Evolutionary conservation across 2,329 filamentous ascomycete species (phyloP).

Genomic region (Aspergillus awamori): DNA sequence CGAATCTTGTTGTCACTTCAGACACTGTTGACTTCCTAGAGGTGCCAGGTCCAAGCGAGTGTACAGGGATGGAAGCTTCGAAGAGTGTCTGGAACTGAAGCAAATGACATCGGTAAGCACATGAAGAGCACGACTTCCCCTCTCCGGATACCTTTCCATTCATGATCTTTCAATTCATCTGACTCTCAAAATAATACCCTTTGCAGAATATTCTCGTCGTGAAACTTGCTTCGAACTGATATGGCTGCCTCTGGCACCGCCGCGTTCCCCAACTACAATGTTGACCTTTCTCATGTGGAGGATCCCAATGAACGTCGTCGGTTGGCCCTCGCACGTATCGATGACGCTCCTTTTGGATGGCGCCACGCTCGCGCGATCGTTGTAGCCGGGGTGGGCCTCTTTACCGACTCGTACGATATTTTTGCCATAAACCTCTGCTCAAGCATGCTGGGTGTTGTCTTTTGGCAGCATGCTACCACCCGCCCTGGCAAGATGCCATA

Average conservation of each 20-base stretch:
- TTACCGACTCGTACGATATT: conserved; percentile 83
- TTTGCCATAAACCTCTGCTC: conserved; percentile 76
- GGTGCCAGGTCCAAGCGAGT: too few species aligned
- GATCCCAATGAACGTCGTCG: conserved; percentile 79
- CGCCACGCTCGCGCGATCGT: conserved; percentile 77
- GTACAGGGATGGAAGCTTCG: too few species aligned
- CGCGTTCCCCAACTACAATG: conserved; percentile 62
- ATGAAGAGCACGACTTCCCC: too few species aligned
- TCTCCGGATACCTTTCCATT: too few species aligned
- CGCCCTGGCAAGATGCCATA: conserved; percentile 60
- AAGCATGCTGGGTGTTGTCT: conserved; percentile 77
- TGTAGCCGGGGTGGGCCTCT: conserved; percentile 84
- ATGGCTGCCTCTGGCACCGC: conserved; percentile 55
- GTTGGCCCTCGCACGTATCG: conserved; percentile 77
- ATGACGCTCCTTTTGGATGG: conserved; percentile 81
- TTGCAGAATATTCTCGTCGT: neutral
- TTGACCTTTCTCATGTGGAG: conserved; percentile 18
- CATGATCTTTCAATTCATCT: too few species aligned
- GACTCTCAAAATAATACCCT: too few species aligned
- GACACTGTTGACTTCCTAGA: too few species aligned
- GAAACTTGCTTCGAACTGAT: neutral
- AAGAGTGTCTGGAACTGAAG: too few species aligned
- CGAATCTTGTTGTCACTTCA: neutral
- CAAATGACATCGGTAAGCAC: too few species aligned
- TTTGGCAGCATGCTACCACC: conserved; percentile 61